Evolutionary conservation across 768 basidiomycete genomes (phyloP).

Genomic region (Leucosporidium scottii): DNA sequence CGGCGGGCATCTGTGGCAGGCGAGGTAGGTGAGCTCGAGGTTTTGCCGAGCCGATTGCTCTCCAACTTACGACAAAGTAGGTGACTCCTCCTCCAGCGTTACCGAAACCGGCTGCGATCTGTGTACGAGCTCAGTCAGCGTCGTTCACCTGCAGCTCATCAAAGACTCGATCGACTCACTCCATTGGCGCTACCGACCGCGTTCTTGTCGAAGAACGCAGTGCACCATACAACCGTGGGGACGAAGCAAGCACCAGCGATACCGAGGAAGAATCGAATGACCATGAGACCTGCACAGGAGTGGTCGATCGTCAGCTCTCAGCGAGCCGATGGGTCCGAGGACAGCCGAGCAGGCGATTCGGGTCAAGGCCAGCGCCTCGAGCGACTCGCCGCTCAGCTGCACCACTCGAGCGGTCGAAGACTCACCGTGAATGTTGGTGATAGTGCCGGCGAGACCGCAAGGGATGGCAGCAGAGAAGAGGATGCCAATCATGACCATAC

Average conservation of each 20-base stretch:
- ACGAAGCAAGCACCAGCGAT: constrained; percentile 49
- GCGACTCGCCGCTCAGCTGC: no score
- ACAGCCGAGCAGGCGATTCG: no score
- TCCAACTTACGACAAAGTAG: background rate
- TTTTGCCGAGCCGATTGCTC: no score
- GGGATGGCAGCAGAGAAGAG: constrained; percentile 56
- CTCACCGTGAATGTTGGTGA: constrained; percentile 40
- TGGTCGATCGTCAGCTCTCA: no score
- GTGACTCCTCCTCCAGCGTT: constrained; percentile 38
- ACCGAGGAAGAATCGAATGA: constrained; percentile 50
- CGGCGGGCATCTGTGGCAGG: constrained; percentile 55
- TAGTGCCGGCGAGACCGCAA: constrained; percentile 54
- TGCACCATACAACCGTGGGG: constrained; percentile 45
- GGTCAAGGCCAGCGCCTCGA: no score
- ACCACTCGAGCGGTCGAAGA: no score
- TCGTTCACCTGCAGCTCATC: constrained; percentile 47
- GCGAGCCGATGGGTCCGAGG: no score
- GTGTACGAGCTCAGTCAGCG: constrained; percentile 64
- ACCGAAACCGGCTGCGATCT: constrained; percentile 51
- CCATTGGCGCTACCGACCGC: constrained; percentile 51
- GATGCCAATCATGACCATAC: constrained; percentile 51
- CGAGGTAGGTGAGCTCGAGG: constrained; percentile 71
- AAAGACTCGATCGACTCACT: background rate
- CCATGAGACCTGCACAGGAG: constrained; percentile 46
- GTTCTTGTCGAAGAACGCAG: background rate